Evolutionary conservation across 768 basidiomycete genomes (phyloP).

Genomic region (Podaxis carcinomalis): DNA sequence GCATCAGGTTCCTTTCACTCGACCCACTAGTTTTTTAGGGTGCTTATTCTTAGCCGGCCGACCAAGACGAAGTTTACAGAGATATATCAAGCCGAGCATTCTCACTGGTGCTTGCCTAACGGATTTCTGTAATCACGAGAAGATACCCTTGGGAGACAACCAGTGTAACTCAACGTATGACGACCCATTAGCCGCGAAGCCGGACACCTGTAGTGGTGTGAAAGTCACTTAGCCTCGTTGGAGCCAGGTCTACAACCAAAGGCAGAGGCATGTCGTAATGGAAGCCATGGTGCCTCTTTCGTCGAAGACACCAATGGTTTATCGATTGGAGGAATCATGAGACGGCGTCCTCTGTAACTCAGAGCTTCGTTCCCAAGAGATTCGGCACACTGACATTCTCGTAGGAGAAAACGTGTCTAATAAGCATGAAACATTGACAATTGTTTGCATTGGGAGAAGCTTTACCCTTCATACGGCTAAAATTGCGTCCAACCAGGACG

Average conservation of each 20-base stretch:
- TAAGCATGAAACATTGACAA: background rate
- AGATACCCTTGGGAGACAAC: background rate
- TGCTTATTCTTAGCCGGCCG: background rate
- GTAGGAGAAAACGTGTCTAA: background rate
- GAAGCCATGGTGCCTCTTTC: background rate
- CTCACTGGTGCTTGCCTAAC: background rate
- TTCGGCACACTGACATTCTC: background rate
- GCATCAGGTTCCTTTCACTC: background rate
- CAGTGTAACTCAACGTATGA: background rate
- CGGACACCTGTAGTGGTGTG: background rate
- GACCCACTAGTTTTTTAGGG: background rate
- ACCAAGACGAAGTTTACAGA: background rate
- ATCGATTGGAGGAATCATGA: constrained; percentile 3
- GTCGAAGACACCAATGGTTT: background rate
- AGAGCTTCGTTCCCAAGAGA: background rate
- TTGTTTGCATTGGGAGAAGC: constrained; percentile 4
- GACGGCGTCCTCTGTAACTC: background rate
- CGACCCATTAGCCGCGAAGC: background rate
- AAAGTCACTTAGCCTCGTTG: background rate
- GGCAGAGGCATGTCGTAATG: background rate
- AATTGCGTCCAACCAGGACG: background rate
- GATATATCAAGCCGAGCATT: background rate
- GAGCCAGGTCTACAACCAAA: background rate
- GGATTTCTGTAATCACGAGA: constrained; percentile 1
- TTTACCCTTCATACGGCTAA: background rate